phyloP scores from a whole-genome alignment of 2,329 filamentous ascomycete species.

The Xylaria sp. region DNA sequence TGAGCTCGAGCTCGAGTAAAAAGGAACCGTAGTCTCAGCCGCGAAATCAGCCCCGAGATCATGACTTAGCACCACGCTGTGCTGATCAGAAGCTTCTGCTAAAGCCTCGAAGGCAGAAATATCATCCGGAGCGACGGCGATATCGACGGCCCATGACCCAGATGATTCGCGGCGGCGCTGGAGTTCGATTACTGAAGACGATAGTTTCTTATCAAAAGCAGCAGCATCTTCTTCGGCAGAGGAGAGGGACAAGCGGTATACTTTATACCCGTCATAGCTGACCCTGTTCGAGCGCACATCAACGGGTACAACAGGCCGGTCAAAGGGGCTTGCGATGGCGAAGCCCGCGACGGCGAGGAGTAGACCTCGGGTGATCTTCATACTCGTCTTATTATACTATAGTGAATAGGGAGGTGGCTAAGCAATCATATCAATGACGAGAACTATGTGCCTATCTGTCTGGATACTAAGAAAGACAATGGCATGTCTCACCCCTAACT shows the following conservation, averaged over 20 bases:
- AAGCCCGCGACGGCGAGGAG: conserved; percentile 18
- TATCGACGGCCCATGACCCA: conserved; percentile 33
- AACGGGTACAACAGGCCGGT: background rate
- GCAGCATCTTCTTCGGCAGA: conserved; percentile 24
- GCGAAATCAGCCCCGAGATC: conserved; percentile 40
- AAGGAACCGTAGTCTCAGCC: conserved; percentile 32
- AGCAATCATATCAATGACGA: too few species aligned
- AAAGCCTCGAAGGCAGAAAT: conserved; percentile 38
- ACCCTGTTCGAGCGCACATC: too few species aligned
- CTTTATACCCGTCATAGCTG: conserved; percentile 43
- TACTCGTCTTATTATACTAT: conserved; percentile 7
- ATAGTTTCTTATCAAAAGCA: conserved; percentile 17
- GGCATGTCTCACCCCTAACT: too few species aligned
- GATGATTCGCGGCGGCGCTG: conserved; percentile 24
- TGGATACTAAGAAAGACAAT: too few species aligned
- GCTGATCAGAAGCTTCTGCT: background rate
- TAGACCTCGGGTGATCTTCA: conserved; percentile 24
- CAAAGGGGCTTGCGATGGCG: conserved; percentile 6
- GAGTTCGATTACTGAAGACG: conserved; percentile 37
- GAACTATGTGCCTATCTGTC: too few species aligned
- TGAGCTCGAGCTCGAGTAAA: too few species aligned
- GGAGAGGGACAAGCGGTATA: conserved; percentile 39
- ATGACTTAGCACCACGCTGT: conserved; percentile 31
- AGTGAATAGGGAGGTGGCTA: too few species aligned
- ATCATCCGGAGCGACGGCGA: conserved; percentile 42